A percentile compares a stretch with the other conserved stretches of the same genome.
phyloP scores from a whole-genome alignment of 2,329 filamentous ascomycete genomes.

The Epichloe elymi region DNA sequence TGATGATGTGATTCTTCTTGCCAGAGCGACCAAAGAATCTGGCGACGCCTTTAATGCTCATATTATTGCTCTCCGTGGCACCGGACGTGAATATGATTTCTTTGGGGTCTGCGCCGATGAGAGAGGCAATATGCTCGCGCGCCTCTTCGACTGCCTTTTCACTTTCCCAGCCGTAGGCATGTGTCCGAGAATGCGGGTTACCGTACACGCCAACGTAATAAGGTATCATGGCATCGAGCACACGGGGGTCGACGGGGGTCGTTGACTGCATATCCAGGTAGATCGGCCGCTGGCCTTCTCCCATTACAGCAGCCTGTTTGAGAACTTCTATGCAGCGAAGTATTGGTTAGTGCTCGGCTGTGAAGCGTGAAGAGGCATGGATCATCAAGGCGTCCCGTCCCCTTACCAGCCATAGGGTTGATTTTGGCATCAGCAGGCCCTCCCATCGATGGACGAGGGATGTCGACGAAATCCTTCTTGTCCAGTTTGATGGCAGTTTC shows the following conservation, averaged over 20 bases:
- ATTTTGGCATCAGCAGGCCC: constrained; percentile 41
- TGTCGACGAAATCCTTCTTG: constrained; percentile 64
- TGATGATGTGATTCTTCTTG: constrained; percentile 98
- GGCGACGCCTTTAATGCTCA: constrained; percentile 97
- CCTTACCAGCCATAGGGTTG: constrained; percentile 56
- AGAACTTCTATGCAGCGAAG: constrained; percentile 47
- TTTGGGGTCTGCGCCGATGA: constrained; percentile 91
- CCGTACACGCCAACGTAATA: constrained; percentile 89
- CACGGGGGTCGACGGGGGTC: constrained; percentile 85
- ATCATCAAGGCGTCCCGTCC: neutral
- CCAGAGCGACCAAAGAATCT: constrained; percentile 84
- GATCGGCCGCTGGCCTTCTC: constrained; percentile 83
- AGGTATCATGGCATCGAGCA: constrained; percentile 92
- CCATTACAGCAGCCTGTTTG: constrained; percentile 85
- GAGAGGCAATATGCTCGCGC: constrained; percentile 64
- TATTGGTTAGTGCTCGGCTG: neutral
- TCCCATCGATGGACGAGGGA: constrained; percentile 22
- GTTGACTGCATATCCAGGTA: constrained; percentile 98
- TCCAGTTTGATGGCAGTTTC: constrained; percentile 79
- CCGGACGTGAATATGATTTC: constrained; percentile 99
- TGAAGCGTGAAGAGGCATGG: neutral
- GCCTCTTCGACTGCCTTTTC: constrained; percentile 88
- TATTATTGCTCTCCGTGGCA: constrained; percentile 97
- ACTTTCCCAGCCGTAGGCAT: constrained; percentile 97
- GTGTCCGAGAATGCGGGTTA: constrained; percentile 93